Evolutionary conservation across 768 basidiomycete genomes (phyloP), one percentile per base, ranked within the genome.

Genomic region (Suillus cothurnatus): DNA sequence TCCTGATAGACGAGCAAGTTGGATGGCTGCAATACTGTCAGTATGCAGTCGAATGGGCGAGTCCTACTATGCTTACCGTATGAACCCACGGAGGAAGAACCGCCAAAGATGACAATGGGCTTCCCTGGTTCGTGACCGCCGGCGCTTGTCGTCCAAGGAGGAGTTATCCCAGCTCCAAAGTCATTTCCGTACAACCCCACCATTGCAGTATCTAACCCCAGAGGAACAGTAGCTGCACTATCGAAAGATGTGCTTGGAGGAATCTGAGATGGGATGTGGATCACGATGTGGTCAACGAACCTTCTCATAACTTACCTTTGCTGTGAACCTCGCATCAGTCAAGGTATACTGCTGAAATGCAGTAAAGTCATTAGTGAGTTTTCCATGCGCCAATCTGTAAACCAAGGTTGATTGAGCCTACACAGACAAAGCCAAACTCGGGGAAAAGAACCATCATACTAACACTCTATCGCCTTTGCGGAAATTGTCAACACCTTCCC

Each of bases 221-320:
- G 69, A 12, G 86, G 85, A 50, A 87, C 71, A 0, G 85, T 81
- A 1, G 82, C 71, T 4, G 80, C 84, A 23, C 80, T 71, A 31
- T 84, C 84, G 68, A 82, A 83, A 5, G 79, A 72, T 23, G 84
- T 11, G 39, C 77, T 79, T 19, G 70, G 65, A 2, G 86, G 85
- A 43, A 87, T 80, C 82, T 85, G 52, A n/a, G n/a, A 36, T 36
- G 14, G 6, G 11, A 34, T 56, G 15, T 36, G 15, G 32, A 6
- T 9, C 14, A 23, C 4, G 15, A 3, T 23, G 7, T 7, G 3
- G 14, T 15, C 26, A 26, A 50, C 6, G 14, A 11, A 56, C 7
- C 1, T 7, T 34, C 32, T 36, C 61, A 57, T 47, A 55, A 39
- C 55, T 56, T 59, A 81, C 83, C 72, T 80, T 84, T 6, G 82